These are phyloP conservation scores for Xylaria sp. DNA, from an alignment of 2,329 filamentous ascomycete species.

Conservation along the genomic window DNA sequence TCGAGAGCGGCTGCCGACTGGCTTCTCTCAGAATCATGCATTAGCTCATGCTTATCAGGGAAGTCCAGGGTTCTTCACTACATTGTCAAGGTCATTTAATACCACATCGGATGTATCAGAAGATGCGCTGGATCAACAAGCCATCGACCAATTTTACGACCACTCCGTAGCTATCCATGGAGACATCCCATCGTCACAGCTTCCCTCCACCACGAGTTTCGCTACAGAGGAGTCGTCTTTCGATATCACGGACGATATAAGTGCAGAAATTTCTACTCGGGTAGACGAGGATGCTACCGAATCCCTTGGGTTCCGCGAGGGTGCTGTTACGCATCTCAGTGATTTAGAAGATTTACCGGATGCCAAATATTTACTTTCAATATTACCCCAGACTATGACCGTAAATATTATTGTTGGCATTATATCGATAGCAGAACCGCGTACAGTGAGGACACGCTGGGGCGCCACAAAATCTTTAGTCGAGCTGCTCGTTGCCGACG, in stretches of 20 bases:
- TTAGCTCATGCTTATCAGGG: constrained; percentile 48
- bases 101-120: constrained; percentile 41
- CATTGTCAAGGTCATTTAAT: constrained; percentile 54
- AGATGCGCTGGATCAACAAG: constrained; percentile 52
- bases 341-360: constrained; percentile 77
- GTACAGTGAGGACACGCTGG: constrained; percentile 74
- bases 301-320: constrained; percentile 42
- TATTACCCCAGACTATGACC: constrained; percentile 83
- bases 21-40: constrained; percentile 63
- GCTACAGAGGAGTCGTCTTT: constrained; percentile 52
- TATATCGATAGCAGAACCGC: constrained; percentile 75
- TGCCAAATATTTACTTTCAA: constrained; percentile 71
- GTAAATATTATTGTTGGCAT: constrained; percentile 85
- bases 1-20: constrained; percentile 59
- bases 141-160: constrained; percentile 76
- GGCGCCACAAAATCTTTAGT: constrained; percentile 72
- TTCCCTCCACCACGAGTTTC: constrained; percentile 51
- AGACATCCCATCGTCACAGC: constrained; percentile 71
- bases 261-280: constrained; percentile 49
- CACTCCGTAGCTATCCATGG: constrained; percentile 80
- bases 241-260: constrained; percentile 50
- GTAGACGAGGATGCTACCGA: constrained; percentile 37
- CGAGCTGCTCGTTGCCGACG: constrained; percentile 85
- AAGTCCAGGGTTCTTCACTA: constrained; percentile 61
- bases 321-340: constrained; percentile 60